These are phyloP conservation scores for Alternaria hordeiaustralica DNA, from an alignment of 2,329 filamentous ascomycete species.

Conservation along the genomic window DNA sequence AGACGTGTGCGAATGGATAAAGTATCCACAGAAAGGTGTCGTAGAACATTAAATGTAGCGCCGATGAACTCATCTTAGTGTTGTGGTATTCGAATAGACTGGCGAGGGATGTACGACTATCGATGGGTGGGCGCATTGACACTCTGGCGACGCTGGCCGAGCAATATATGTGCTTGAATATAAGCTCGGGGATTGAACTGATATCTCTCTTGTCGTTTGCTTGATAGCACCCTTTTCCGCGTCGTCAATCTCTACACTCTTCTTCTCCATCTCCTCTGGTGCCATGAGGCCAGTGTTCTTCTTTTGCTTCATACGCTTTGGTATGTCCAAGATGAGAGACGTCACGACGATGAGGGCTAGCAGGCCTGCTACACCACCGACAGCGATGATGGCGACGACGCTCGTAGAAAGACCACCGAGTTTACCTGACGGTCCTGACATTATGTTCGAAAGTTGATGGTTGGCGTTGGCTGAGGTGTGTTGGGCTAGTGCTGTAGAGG, in stretches of 20 bases:
- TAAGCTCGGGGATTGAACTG: conserved; percentile 4
- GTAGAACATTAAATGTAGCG: background rate
- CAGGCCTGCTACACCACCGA: conserved; percentile 13
- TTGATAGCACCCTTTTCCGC: conserved; percentile 14
- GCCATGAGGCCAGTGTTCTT: conserved; percentile 7
- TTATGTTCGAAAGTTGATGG: background rate
- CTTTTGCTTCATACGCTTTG: conserved; percentile 14
- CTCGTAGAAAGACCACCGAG: conserved; percentile 14
- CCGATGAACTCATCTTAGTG: background rate
- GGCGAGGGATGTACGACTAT: conserved; percentile 2
- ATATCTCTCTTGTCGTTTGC: conserved; percentile 6
- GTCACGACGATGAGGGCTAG: conserved; percentile 14
- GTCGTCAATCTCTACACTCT: conserved; percentile 6
- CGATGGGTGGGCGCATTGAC: conserved; percentile 9
- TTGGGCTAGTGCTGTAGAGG: background rate
- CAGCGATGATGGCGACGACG: conserved; percentile 16
- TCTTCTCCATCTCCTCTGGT: conserved; percentile 12
- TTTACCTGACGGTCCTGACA: conserved; percentile 1
- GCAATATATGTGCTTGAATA: conserved; percentile 5
- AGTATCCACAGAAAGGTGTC: background rate
- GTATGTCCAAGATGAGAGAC: conserved; percentile 15
- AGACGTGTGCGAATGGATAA: background rate
- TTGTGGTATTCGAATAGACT: background rate
- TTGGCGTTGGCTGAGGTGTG: background rate
- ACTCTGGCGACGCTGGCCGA: conserved; percentile 12